phyloP scores from a whole-genome alignment of 169 alveolate genomes.

The Plasmodium yoelii region DNA sequence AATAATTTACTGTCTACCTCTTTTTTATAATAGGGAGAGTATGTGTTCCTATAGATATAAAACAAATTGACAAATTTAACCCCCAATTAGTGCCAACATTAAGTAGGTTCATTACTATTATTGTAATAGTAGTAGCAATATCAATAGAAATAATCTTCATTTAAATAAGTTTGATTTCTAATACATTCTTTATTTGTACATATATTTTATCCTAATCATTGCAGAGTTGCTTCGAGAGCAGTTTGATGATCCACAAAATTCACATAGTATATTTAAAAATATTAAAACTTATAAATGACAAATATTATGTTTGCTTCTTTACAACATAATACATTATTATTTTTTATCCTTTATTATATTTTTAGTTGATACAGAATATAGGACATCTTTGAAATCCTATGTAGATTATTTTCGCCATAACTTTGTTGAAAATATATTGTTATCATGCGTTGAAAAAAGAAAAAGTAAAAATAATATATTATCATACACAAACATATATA shows the following conservation, averaged over 20 bases:
- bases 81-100: slow-evolving; percentile 90
- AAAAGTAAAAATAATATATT: slow-evolving; percentile 31
- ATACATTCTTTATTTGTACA: background rate
- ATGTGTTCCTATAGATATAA: slow-evolving; percentile 88
- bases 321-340: background rate
- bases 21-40: slow-evolving; percentile 81
- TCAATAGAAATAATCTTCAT: background rate
- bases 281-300: background rate
- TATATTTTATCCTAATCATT: background rate
- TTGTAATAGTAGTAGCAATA: background rate
- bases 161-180: background rate
- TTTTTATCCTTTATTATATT: slow-evolving; percentile 16
- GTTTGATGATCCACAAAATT: slow-evolving; percentile 66
- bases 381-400: slow-evolving; percentile 57
- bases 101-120: slow-evolving; percentile 65
- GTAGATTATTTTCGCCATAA: slow-evolving; percentile 59
- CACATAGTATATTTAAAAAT: slow-evolving; percentile 21
- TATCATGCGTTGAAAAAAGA: slow-evolving; percentile 53
- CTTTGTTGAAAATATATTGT: slow-evolving; percentile 57
- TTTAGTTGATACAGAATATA: slow-evolving; percentile 59
- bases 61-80: slow-evolving; percentile 78
- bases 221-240: slow-evolving; percentile 63
- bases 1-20: background rate
- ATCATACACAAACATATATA: too few relatives aligned
- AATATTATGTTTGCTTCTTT: background rate